A percentile compares a stretch with the other conserved stretches of the same genome.
Conservation (phyloP, 1,284 basidiomycete genomes). For the Thelephora terrestris region DNA sequence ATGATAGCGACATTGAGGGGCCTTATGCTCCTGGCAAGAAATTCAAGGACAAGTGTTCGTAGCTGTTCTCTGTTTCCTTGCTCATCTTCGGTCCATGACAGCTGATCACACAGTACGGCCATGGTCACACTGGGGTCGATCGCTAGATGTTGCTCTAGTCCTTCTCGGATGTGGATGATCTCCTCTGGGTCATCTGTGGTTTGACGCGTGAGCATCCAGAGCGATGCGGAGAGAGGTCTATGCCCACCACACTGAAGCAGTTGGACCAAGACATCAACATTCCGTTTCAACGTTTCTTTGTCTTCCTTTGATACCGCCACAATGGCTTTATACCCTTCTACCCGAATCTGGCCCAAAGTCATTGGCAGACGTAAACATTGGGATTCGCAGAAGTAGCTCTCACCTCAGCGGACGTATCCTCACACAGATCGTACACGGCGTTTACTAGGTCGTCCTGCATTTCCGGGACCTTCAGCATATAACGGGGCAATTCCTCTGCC, state of each 20-base stretch:
- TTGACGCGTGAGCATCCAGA: neutral
- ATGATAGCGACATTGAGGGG: constrained; percentile 32
- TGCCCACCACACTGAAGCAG: constrained; percentile 62
- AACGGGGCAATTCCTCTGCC: constrained; percentile 43
- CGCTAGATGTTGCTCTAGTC: constrained; percentile 51
- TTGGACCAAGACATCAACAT: constrained; percentile 63
- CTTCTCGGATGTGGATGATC: constrained; percentile 47
- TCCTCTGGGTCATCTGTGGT: constrained; percentile 53
- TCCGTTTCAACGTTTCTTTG: constrained; percentile 52
- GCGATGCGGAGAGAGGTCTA: neutral
- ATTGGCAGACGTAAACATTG: neutral
- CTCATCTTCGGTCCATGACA: constrained; percentile 49
- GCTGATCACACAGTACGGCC: constrained; percentile 59
- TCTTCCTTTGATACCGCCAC: constrained; percentile 50
- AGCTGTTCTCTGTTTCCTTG: constrained; percentile 44
- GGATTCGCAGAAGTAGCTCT: constrained; percentile 7
- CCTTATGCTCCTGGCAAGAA: constrained; percentile 45
- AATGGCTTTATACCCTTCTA: constrained; percentile 55
- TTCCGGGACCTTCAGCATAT: constrained; percentile 57
- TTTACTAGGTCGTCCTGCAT: constrained; percentile 65
- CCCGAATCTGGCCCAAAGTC: constrained; percentile 40
- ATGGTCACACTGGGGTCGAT: constrained; percentile 51
- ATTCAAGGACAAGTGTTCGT: constrained; percentile 47
- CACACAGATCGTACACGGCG: constrained; percentile 64
- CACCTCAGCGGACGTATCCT: constrained; percentile 51